Percentiles rank a stretch among this genome's conserved stretches.
phyloP scores from a whole-genome alignment of 148 eudicot species.

The Fagopyrum esculentum region DNA sequence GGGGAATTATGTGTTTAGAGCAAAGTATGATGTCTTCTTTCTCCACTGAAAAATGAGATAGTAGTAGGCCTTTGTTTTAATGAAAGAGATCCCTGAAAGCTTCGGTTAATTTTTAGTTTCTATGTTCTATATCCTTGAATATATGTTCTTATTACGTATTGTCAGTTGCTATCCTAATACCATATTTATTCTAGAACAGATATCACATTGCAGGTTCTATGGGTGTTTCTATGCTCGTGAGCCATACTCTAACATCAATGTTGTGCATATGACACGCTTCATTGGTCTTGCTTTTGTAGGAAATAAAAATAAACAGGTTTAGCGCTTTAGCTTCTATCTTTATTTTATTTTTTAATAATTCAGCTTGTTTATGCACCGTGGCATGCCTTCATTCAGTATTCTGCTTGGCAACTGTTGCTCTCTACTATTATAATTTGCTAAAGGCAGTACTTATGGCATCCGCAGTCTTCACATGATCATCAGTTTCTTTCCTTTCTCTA shows the following conservation, averaged over 20 bases:
- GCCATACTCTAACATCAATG: slow-evolving; percentile 68
- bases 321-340: neutral
- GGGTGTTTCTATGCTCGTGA: slow-evolving; percentile 72
- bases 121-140: neutral
- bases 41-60: neutral
- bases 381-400: neutral
- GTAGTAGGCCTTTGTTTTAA: neutral
- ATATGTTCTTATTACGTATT: neutral
- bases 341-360: neutral
- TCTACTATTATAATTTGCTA: neutral
- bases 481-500: neutral
- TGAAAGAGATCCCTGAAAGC: neutral
- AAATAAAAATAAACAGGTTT: slow-evolving; percentile 83
- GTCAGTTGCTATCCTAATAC: slow-evolving; percentile 16
- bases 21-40: neutral
- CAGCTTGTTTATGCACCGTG: neutral
- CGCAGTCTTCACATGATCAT: neutral
- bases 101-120: neutral
- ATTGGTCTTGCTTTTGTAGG: slow-evolving; percentile 90
- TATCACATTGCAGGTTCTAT: slow-evolving; percentile 85
- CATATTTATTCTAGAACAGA: slow-evolving; percentile 32
- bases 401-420: neutral
- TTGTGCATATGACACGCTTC: slow-evolving; percentile 89
- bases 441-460: neutral
- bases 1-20: neutral